Percentiles rank a stretch among this genome's conserved stretches.
Evolutionary conservation across 345 rosid species (phyloP).

Genomic region (Melaleuca quinquenervia): DNA sequence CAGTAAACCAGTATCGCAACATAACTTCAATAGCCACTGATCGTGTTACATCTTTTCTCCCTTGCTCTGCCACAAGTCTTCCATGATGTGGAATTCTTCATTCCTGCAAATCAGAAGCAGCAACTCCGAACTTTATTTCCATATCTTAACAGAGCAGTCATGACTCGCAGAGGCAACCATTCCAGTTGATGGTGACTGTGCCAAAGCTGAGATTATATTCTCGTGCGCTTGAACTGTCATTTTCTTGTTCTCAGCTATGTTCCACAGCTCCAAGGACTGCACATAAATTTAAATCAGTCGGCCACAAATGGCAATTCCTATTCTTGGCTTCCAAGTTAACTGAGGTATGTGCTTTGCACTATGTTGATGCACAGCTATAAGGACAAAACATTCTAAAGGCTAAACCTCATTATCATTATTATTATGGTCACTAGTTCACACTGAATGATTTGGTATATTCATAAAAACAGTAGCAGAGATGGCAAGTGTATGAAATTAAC

Average conservation of each 20-base stretch:
- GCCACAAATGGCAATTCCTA: neutral
- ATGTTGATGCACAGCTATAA: neutral
- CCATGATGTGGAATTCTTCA: neutral
- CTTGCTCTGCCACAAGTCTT: neutral
- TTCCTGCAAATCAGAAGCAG: neutral
- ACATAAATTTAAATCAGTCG: neutral
- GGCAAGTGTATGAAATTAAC: neutral
- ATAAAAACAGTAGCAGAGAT: neutral
- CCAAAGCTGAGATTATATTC: slow-evolving; percentile 41
- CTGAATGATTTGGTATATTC: neutral
- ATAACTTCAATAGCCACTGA: neutral
- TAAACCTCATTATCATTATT: neutral
- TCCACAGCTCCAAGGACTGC: slow-evolving; percentile 65
- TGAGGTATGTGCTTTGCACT: neutral
- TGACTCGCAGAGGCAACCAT: slow-evolving; percentile 68
- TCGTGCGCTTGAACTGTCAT: slow-evolving; percentile 45
- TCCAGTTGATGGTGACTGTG: slow-evolving; percentile 33
- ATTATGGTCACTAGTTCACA: neutral
- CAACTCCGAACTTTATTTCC: slow-evolving; percentile 26
- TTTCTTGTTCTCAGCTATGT: slow-evolving; percentile 50
- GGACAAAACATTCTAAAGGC: neutral
- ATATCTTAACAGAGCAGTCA: slow-evolving; percentile 49
- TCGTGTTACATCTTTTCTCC: neutral
- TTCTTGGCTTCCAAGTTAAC: neutral
- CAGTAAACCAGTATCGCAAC: neutral